Conservation (phyloP, 2,329 filamentous ascomycete genomes). For the Trichoderma semiorbis region DNA sequence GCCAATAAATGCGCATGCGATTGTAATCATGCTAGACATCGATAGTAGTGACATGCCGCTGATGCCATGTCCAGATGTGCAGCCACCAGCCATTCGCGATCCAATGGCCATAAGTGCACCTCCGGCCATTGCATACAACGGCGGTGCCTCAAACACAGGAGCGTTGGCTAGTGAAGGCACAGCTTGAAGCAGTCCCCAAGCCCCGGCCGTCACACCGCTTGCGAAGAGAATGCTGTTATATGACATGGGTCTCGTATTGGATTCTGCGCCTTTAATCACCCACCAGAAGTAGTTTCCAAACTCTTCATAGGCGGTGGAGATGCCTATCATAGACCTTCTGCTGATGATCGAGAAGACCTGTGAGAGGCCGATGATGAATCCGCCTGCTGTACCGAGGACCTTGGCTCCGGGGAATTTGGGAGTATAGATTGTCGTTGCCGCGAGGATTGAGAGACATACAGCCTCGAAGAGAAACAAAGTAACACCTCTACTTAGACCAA, state of each 20-base stretch:
- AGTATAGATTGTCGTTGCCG: conserved; percentile 33
- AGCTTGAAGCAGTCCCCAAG: conserved; percentile 36
- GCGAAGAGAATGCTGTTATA: conserved; percentile 51
- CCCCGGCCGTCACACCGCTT: conserved; percentile 47
- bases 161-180: conserved; percentile 31
- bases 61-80: conserved; percentile 67
- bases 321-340: conserved; percentile 54
- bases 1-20: conserved; percentile 54
- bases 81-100: conserved; percentile 60
- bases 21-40: conserved; percentile 59
- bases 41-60: conserved; percentile 63
- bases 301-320: conserved; percentile 61
- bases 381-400: conserved; percentile 50
- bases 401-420: conserved; percentile 30
- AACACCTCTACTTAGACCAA: conserved; percentile 38
- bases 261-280: conserved; percentile 31
- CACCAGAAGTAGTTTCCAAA: conserved; percentile 53
- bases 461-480: conserved; percentile 43
- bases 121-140: conserved; percentile 45
- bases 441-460: conserved; percentile 40
- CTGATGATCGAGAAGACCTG: conserved; percentile 55
- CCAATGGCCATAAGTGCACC: conserved; percentile 59
- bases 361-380: conserved; percentile 54
- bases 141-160: conserved; percentile 32
- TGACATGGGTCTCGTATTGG: conserved; percentile 30